These are phyloP conservation scores for Sphaerulina musiva DNA, from an alignment of 2,329 filamentous ascomycete species.

Conservation along the genomic window DNA sequence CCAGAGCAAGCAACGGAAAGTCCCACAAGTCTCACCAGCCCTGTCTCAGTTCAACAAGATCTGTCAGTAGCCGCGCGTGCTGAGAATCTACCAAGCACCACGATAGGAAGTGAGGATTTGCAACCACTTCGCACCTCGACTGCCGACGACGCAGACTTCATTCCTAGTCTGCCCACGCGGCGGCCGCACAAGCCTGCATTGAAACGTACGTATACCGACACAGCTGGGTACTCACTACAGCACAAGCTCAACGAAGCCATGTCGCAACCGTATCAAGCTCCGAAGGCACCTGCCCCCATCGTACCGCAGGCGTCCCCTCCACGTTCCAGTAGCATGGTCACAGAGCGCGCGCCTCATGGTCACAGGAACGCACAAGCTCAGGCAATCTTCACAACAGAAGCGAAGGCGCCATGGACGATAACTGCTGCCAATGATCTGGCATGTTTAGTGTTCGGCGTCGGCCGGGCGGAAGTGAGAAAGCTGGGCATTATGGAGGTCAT, in stretches of 20 bases:
- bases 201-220: constrained; percentile 84
- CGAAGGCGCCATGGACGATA: constrained; percentile 87
- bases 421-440: constrained; percentile 93
- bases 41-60: constrained; percentile 7
- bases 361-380: constrained; percentile 91
- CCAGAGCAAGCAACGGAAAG: constrained; percentile 33
- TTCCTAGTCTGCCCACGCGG: constrained; percentile 40
- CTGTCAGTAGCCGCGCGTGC: neutral
- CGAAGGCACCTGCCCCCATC: constrained; percentile 44
- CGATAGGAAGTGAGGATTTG: constrained; percentile 9
- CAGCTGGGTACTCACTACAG: constrained; percentile 65
- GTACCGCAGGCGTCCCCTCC: constrained; percentile 28
- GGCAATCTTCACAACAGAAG: constrained; percentile 95
- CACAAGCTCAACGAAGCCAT: constrained; percentile 79
- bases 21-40: constrained; percentile 34
- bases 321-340: constrained; percentile 31
- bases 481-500: constrained; percentile 94
- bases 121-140: constrained; percentile 11
- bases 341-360: constrained; percentile 56
- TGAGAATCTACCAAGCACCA: constrained; percentile 11
- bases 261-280: constrained; percentile 67
- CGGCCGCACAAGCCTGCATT: constrained; percentile 39
- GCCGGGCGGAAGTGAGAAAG: constrained; percentile 87
- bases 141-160: constrained; percentile 22
- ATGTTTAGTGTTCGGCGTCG: constrained; percentile 97